Percentiles rank a stretch among this genome's conserved stretches.
phyloP scores from a whole-genome alignment of 169 alveolate genomes.

The Theileria orientalis region DNA sequence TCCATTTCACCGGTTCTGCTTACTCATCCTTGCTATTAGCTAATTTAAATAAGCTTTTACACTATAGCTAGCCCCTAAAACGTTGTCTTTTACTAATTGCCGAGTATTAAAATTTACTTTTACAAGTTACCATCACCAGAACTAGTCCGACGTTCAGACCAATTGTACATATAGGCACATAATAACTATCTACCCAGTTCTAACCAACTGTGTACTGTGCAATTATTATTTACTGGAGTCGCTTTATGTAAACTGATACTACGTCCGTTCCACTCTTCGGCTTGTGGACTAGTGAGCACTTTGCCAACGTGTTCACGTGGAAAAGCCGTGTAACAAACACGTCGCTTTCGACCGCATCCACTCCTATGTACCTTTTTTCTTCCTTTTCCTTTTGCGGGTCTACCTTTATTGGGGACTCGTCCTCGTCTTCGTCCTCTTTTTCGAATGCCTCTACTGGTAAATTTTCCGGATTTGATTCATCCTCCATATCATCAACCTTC shows the following conservation, averaged over 20 bases:
- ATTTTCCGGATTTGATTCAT: neutral
- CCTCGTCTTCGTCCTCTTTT: neutral
- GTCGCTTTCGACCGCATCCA: slow-evolving; percentile 2
- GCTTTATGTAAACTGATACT: slow-evolving; percentile 2
- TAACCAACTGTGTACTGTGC: neutral
- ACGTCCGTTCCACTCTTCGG: slow-evolving; percentile 4
- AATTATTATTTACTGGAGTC: slow-evolving; percentile 4
- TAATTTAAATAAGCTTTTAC: too few species aligned
- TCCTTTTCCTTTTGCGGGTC: neutral
- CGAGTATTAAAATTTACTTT: too few species aligned
- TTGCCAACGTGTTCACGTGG: neutral
- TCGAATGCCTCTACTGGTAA: neutral
- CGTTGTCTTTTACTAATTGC: neutral
- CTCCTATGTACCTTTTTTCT: neutral
- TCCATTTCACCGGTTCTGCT: too few species aligned
- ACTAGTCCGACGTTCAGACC: too few species aligned
- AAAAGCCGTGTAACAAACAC: neutral
- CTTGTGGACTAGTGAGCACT: neutral
- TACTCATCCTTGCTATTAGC: too few species aligned
- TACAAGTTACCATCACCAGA: too few species aligned
- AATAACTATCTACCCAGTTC: neutral
- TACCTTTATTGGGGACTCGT: neutral
- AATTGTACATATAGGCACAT: too few species aligned
- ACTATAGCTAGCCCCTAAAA: too few species aligned
- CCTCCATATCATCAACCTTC: neutral